Evolutionary conservation across 306 rosid genomes (phyloP), one percentile per base, ranked within the genome.

Genomic region (Cucurbita ficifolia): DNA sequence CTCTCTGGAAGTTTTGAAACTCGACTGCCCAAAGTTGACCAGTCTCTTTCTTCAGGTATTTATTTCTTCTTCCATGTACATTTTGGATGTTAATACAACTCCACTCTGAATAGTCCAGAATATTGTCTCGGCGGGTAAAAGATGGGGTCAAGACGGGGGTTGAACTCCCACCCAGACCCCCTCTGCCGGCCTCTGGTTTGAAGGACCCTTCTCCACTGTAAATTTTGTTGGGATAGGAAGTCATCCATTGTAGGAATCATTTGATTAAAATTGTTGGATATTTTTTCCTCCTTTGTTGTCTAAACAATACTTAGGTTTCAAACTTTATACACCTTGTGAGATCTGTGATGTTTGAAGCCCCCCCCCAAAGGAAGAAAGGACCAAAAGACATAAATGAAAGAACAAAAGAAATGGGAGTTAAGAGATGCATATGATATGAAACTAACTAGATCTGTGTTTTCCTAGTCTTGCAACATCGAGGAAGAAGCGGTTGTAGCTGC

Each of bases 31-130:
- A 0, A 87, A 81, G 78, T 82, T 95, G 84, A 87, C 92, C 40
- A 95, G 91, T 81, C 96, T 91, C 60, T 89, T 88, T 80, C 97
- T 95, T 78, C 96, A 88, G 97, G 99, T 91, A 83, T 36, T 55
- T 14, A 35, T 53, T 36, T 51, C 45, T 61, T 22, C 18, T 18
- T 24, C 53, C 7, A 58, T 61, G 21, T 46, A 63, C 12, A 70
- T 38, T 49, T 49, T 36, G 21, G 70, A 58, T 55, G 50, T 53
- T 75, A 16, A 12, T 56, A 65, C 16, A 14, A 24, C 17, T 62
- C 18, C 3, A 19, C 10, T 67, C 36, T 67, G 54, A 43, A 67
- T 63, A 63, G 49, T 43, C 72, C 18, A 3, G 6, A 36, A 63
- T 63, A 14, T 38, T 24, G 46, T 63, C 40, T 58, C 16, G 36